Evolutionary conservation across 345 rosid genomes (phyloP).

Genomic region (Anacardium occidentale): DNA sequence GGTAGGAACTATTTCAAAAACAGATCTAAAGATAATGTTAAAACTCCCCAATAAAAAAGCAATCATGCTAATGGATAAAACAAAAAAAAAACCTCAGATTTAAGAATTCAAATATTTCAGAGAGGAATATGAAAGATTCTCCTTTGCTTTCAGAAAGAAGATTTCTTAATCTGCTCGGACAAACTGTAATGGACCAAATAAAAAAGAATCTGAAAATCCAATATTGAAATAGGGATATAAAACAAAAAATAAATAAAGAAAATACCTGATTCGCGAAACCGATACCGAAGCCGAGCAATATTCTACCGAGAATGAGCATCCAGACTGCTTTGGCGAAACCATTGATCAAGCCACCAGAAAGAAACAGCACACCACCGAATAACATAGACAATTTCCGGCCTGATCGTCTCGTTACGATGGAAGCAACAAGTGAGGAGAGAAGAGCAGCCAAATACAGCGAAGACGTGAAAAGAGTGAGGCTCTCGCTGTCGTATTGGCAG

Average conservation of each 20-base stretch:
- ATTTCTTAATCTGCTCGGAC: conserved; percentile 6
- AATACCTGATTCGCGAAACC: conserved; percentile 98
- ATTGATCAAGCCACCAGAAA: conserved; percentile 76
- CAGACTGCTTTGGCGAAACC: conserved; percentile 72
- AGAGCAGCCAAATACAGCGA: conserved; percentile 90
- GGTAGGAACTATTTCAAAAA: neutral
- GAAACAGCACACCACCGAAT: conserved; percentile 82
- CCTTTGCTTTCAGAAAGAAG: neutral
- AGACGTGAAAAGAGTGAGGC: conserved; percentile 83
- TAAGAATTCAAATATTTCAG: neutral
- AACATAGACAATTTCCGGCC: conserved; percentile 88
- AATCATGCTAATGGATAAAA: conserved; percentile 11
- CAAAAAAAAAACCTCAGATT: conserved; percentile 5
- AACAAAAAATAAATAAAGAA: neutral
- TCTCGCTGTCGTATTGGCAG: conserved; percentile 70
- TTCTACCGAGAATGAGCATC: conserved; percentile 91
- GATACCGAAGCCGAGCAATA: conserved; percentile 91
- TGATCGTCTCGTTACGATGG: conserved; percentile 65
- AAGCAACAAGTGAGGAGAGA: conserved; percentile 71
- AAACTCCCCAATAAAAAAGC: conserved; percentile 14
- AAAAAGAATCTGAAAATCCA: neutral
- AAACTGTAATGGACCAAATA: conserved; percentile 20
- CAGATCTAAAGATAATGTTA: conserved; percentile 6
- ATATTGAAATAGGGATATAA: neutral
- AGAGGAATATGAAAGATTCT: conserved; percentile 14